A percentile compares a stretch with the other conserved stretches of the same genome.
These are phyloP conservation scores for Golubevia pallescens DNA, from an alignment of 1,284 basidiomycete species.

Conservation along the genomic window DNA sequence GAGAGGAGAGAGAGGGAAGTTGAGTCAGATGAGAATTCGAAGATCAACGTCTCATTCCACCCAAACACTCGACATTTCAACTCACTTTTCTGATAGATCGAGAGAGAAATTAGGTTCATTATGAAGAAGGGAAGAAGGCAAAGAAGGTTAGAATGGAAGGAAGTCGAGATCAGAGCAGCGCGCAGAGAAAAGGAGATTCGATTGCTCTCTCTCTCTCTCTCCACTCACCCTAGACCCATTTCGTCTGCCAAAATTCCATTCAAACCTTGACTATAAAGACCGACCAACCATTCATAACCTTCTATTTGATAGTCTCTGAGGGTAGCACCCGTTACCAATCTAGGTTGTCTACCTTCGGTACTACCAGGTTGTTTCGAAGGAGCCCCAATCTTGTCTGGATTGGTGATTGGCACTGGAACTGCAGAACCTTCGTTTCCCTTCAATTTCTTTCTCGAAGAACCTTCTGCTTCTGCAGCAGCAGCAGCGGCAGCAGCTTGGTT, in stretches of 20 bases:
- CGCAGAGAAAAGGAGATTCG: too few species aligned
- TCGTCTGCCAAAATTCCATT: slow-evolving; percentile 90
- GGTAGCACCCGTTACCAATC: slow-evolving; percentile 80
- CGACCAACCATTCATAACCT: slow-evolving; percentile 95
- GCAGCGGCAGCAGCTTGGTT: too few species aligned
- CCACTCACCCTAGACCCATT: slow-evolving; percentile 78
- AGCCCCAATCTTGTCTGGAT: too few species aligned
- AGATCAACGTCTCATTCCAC: not conserved
- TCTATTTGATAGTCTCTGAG: slow-evolving; percentile 91
- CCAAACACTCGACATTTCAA: slow-evolving; percentile 1
- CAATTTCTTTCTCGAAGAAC: slow-evolving; percentile 11
- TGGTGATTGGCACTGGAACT: slow-evolving; percentile 15
- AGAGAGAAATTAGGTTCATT: too few species aligned
- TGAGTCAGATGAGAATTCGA: not conserved
- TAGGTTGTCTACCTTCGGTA: too few species aligned
- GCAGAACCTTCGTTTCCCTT: slow-evolving; percentile 4
- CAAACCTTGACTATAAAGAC: slow-evolving; percentile 88
- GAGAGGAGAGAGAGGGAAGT: not conserved
- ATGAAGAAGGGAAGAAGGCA: too few species aligned
- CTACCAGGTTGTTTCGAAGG: too few species aligned
- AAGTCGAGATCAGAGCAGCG: too few species aligned
- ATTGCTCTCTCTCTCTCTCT: slow-evolving; percentile 15
- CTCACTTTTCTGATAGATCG: slow-evolving; percentile 68
- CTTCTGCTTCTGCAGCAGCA: slow-evolving; percentile 3
- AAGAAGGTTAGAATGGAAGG: too few species aligned